These are phyloP conservation scores for Toxicodendron radicans DNA, from an alignment of 345 rosid species.

Conservation along the genomic window DNA sequence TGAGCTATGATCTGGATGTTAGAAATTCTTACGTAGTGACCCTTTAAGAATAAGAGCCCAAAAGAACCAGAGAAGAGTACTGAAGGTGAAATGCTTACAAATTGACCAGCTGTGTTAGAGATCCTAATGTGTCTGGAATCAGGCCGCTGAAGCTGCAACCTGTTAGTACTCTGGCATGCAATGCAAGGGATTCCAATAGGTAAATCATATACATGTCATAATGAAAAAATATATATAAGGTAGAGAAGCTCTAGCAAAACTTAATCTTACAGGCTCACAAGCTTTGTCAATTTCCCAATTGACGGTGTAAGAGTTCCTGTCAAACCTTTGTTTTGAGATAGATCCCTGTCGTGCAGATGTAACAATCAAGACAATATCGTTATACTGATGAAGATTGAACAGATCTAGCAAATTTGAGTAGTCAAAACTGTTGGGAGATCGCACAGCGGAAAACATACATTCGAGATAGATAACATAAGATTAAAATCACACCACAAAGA, in stretches of 20 bases:
- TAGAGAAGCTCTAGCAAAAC: background rate
- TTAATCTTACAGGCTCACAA: conserved; percentile 55
- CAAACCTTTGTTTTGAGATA: conserved; percentile 61
- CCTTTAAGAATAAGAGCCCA: background rate
- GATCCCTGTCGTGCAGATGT: conserved; percentile 47
- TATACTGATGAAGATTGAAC: background rate
- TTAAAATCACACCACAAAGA: too few relatives aligned
- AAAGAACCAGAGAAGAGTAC: background rate
- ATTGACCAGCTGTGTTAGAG: conserved; percentile 16
- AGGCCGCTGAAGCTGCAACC: conserved; percentile 35
- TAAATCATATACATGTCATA: background rate
- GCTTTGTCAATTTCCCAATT: conserved; percentile 57
- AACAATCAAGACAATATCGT: background rate
- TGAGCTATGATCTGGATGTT: too few relatives aligned
- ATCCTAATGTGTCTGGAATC: conserved; percentile 34
- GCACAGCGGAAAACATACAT: too few relatives aligned
- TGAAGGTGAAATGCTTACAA: conserved; percentile 26
- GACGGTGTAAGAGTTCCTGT: conserved; percentile 61
- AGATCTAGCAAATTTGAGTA: background rate
- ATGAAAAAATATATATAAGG: background rate
- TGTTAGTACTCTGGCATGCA: conserved; percentile 26
- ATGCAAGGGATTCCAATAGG: too few relatives aligned
- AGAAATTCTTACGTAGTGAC: background rate
- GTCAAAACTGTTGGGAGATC: too few relatives aligned
- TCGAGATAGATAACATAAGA: too few relatives aligned